Percentiles rank a stretch among this genome's conserved stretches.
Conservation (phyloP, 257 asterid genomes). For the Gynochthodes officinalis region DNA sequence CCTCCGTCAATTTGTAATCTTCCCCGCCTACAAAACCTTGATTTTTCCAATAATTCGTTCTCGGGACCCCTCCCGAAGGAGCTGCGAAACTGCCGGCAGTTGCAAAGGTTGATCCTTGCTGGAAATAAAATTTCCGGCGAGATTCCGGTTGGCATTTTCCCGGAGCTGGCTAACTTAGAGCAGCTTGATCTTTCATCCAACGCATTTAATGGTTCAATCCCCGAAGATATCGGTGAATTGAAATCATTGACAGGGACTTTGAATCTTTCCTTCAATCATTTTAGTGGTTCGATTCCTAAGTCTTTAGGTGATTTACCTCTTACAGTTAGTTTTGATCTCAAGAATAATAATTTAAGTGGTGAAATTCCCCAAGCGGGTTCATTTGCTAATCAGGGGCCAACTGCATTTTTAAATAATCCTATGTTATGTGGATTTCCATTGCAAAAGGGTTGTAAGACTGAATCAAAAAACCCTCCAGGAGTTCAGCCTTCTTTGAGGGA, state of each 20-base stretch:
- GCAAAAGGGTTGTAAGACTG: conserved; percentile 58
- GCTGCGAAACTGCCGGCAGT: conserved; percentile 69
- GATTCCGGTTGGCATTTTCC: conserved; percentile 70
- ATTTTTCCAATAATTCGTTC: conserved; percentile 65
- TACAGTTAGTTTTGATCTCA: conserved; percentile 86
- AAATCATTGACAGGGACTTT: conserved; percentile 76
- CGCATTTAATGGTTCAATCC: conserved; percentile 63
- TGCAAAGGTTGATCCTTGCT: conserved; percentile 66
- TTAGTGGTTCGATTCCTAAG: conserved; percentile 65
- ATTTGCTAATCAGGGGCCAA: conserved; percentile 90
- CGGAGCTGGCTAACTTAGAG: conserved; percentile 69
- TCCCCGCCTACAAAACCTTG: conserved; percentile 76
- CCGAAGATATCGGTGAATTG: conserved; percentile 76
- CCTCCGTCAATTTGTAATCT: conserved; percentile 71
- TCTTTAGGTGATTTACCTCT: conserved; percentile 69
- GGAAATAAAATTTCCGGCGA: conserved; percentile 60
- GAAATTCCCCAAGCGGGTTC: conserved; percentile 93
- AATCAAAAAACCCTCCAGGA: conserved; percentile 36
- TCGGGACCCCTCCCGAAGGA: conserved; percentile 65
- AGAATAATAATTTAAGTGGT: conserved; percentile 70
- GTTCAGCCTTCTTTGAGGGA: conserved; percentile 29
- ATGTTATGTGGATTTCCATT: conserved; percentile 92
- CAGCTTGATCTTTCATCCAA: conserved; percentile 79
- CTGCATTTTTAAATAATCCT: conserved; percentile 79
- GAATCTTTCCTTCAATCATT: conserved; percentile 76